Evolutionary conservation across 2,329 filamentous ascomycete genomes (phyloP), one percentile per base, ranked within the genome.

Genomic region (Talaromyces sp.): DNA sequence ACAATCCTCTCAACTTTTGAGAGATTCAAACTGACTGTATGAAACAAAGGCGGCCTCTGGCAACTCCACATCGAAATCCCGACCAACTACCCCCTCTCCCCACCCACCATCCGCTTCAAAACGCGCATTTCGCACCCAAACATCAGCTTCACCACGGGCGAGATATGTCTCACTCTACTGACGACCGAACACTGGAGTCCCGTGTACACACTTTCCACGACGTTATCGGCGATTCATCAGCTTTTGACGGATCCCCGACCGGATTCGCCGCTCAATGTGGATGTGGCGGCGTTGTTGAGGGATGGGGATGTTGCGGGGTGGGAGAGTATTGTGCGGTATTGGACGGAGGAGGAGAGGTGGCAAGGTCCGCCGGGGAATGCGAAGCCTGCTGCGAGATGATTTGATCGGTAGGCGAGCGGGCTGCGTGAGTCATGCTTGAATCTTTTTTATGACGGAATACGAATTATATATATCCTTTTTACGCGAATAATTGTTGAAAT

Each of bases 151-250:
- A 81, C 82, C 45, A 93, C 88, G 2, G 95, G 95, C 71, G 93
- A 97, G 79, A 95, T 99, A 74, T 99, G 95, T 77, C 87, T 98
- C 31, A 95, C 97, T 75, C 84, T 98, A 68, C 84, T 99, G 60
- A 88, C 86, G 67, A 82, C 81, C 0, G 79, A 82, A 74, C 85
- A 89, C 19, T 98, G 94, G 94, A 90, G 91, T 66, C 91, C 93
- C 1, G 88, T 92, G 19, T 95, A 97, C 78, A 93, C 89, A 47
- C 85, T 98, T 4, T 77, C 75, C 15, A 74, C 73, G n/a, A 81
- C 79, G 2, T 71, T 83, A 61, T 77, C 77, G 8, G 80, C 81
- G 4, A 77, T 83, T 29, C 81, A 83, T 63, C 78, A 81, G 72
- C 70, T 83, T 65, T 72, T 83, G 59, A 79, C 73, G 10, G 77